Conservation (phyloP, 2,329 filamentous ascomycete genomes). For the Neoarthrinium moseri region DNA sequence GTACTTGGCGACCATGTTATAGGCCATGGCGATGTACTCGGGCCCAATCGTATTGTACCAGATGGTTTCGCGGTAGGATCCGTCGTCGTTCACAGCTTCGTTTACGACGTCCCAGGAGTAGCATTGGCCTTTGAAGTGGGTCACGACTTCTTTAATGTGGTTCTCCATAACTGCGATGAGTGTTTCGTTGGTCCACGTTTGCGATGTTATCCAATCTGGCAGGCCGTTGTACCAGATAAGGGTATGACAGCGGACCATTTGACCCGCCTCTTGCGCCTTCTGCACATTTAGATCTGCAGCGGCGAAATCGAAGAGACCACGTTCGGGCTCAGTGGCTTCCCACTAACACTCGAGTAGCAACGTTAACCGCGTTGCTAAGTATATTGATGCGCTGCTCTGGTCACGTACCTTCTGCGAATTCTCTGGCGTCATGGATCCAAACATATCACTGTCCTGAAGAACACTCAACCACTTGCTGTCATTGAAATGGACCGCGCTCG, state of each 20-base stretch:
- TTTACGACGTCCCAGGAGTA: conserved; percentile 59
- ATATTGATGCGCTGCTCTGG: too few species aligned
- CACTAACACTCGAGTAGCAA: too few species aligned
- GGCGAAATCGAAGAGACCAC: too few species aligned
- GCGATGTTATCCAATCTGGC: conserved; percentile 45
- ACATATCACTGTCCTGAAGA: too few species aligned
- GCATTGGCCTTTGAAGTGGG: conserved; percentile 47
- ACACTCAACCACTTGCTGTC: too few species aligned
- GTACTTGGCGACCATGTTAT: conserved; percentile 44
- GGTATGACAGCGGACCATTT: conserved; percentile 59
- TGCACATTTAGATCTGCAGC: too few species aligned
- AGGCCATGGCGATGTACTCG: conserved; percentile 53
- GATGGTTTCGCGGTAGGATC: conserved; percentile 43
- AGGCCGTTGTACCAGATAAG: conserved; percentile 45
- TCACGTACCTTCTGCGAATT: too few species aligned
- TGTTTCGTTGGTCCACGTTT: conserved; percentile 48
- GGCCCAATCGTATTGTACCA: conserved; percentile 51
- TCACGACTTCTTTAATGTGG: conserved; percentile 47
- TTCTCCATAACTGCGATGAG: conserved; percentile 49
- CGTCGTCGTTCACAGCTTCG: conserved; percentile 55
- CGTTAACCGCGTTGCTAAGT: too few species aligned
- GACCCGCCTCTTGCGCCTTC: conserved; percentile 38
- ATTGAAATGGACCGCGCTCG: too few species aligned
- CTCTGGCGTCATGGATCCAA: too few species aligned
- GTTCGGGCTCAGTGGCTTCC: too few species aligned